Conservation (phyloP, 83 land plant species). For the Thuja plicata region DNA sequence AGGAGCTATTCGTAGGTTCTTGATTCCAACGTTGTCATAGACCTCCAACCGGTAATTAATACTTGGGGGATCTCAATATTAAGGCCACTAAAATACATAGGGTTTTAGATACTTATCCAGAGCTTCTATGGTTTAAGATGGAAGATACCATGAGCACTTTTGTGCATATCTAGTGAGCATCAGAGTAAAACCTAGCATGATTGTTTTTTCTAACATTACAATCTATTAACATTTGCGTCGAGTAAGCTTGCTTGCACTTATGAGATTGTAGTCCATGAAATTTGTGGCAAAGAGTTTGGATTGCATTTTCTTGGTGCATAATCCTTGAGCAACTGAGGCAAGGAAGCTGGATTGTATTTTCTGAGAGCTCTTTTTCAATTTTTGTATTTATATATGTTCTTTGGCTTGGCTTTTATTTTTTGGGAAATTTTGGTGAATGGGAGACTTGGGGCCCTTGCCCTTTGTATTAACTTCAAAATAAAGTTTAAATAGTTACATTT, state of each 20-base stretch:
- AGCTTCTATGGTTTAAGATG: slow-evolving; percentile 81
- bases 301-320: neutral
- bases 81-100: slow-evolving; percentile 59
- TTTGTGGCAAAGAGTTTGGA: neutral
- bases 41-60: slow-evolving; percentile 78
- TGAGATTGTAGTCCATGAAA: neutral
- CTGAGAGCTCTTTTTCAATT: neutral
- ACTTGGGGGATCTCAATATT: slow-evolving; percentile 74
- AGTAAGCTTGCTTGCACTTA: neutral
- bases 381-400: neutral
- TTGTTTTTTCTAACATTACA: neutral
- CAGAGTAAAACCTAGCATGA: slow-evolving; percentile 56
- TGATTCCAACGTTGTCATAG: slow-evolving; percentile 78
- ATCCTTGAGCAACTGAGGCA: no score
- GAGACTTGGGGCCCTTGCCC: no score
- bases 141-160: slow-evolving; percentile 98
- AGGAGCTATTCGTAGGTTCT: slow-evolving; percentile 72
- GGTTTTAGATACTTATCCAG: slow-evolving; percentile 75
- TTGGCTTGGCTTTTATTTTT: neutral
- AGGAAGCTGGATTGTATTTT: neutral
- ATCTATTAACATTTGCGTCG: neutral
- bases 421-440: neutral
- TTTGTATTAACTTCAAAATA: no score
- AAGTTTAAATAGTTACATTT: no score
- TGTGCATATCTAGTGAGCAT: slow-evolving; percentile 84